Evolutionary conservation across 1,284 basidiomycete genomes (phyloP), one percentile per base, ranked within the genome.

Genomic region (Fomitiporia mediterranea): DNA sequence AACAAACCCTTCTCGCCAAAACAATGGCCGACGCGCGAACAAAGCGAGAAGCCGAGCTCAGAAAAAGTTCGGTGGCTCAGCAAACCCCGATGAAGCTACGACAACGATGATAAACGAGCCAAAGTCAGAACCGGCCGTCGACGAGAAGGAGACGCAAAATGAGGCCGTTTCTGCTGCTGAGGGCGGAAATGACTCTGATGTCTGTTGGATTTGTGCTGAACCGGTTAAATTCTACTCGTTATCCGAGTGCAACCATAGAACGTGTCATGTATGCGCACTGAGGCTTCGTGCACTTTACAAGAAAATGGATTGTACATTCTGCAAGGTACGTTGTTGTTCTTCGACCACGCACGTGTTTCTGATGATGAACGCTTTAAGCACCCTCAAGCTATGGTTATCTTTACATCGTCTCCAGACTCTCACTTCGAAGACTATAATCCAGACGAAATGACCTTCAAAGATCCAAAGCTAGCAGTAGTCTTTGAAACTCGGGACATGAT

Each of bases 201-300:
- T 88, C 3, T 99, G 97, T 73, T 96, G 88, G 78, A 98, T 99
- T 69, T 99, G 96, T 66, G 94, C 96, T 1, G 94, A 99, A 67
- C 89, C 89, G 2, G 84, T 98, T 69, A 92, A 89, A 66, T 95
- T 92, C 68, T 95, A 87, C 71, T 85, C 91, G 8, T 73, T 98
- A 15, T 89, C 93, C 6, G 83, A 88, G 50, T 99, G 96, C 73
- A 93, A 94, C 67, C 96, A 99, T 69, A 77, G 89, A 40, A 94
- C 90, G 5, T 96, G 93, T 72, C 91, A 95, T 72, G 86, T 97
- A 55, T 99, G 96, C 67, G 87, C 92, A 1, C 73, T 98, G 49
- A 82, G 96, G n/a, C 73, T 99, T 25, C 76, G 94, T 28, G 94
- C 93, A 1, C 77, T 99, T 56, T 99, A 98, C 78, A 98, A 98